A percentile compares a stretch with the other conserved stretches of the same genome.
Conservation (phyloP, 345 rosid species). For the Firmiana major region DNA sequence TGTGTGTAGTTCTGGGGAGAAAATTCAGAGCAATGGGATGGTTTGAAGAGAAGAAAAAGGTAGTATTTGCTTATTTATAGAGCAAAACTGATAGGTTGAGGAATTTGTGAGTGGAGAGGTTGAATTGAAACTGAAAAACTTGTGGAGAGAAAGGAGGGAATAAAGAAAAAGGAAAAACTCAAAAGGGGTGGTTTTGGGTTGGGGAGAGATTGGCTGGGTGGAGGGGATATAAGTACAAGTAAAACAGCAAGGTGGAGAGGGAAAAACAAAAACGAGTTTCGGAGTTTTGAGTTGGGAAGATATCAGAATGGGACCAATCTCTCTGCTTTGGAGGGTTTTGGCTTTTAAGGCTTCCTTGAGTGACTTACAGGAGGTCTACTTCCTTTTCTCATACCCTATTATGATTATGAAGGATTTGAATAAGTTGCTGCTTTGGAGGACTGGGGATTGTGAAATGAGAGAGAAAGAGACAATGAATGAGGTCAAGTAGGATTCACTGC, state of each 20-base stretch:
- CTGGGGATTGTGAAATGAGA: constrained; percentile 12
- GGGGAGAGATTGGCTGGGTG: constrained; percentile 1
- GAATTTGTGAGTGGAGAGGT: constrained; percentile 1
- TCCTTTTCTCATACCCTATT: constrained; percentile 7
- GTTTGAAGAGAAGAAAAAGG: constrained; percentile 3
- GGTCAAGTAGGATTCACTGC: constrained; percentile 8
- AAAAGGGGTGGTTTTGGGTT: neutral
- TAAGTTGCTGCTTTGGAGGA: neutral
- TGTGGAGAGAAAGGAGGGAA: constrained; percentile 5
- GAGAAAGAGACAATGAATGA: constrained; percentile 20
- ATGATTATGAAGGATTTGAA: constrained; percentile 23
- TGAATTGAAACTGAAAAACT: neutral
- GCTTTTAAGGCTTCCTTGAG: constrained; percentile 7
- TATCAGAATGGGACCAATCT: constrained; percentile 31
- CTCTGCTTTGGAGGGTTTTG: neutral
- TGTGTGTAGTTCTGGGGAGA: neutral
- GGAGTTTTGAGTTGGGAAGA: constrained; percentile 23
- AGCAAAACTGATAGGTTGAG: neutral
- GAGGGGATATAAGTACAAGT: constrained; percentile 22
- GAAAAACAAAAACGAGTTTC: constrained; percentile 16
- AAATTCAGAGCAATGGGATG: neutral
- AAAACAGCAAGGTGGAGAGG: constrained; percentile 1
- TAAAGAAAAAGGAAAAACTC: neutral
- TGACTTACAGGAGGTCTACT: constrained; percentile 31
- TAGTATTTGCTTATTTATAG: constrained; percentile 14